Base-by-base conservation (phyloP, 805 yeast species). In the Hanseniaspora vineae region DNA sequence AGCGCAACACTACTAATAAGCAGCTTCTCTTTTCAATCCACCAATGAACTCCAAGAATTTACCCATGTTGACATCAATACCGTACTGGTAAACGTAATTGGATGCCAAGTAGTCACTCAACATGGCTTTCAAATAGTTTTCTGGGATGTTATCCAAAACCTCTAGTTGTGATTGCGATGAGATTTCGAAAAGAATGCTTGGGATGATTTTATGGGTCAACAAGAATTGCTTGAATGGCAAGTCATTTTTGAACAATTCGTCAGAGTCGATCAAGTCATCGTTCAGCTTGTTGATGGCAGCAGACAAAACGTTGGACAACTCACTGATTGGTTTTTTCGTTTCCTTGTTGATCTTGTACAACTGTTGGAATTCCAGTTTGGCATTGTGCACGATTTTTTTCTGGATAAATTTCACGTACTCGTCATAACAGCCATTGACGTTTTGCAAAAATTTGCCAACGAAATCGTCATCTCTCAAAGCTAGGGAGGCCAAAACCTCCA, bases 401-500 rank as follows among this genome's bases (percentile, higher is more conserved):
- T 90, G 97, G 31, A 86, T 96, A 58, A 83, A 81, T 55, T 73
- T 72, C 51, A 90, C 97, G 59, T 90, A 92, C n/a, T 71, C 70
- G 60, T 78, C 71, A 70, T 90, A 90, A 37, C 63, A 64, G 10
- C 72, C 69, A n/a, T 72, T 65, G 13, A 54, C 54, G n/a, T 72
- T 71, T 52, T 78, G 77, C 49, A 67, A 60, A 87, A 90, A 92
- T 61, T 84, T 69, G 48, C 75, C 66, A 58, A 81, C 75, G 71
- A 90, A 92, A 35, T 80, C 84, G 46, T 74, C 76, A 65, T 90
- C 98, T 58, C 81, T 88, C 60, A 92, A 82, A 2, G 96, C 82
- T 51, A 90, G 77, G 2, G 98, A 90, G 10, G 97, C 96, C 56
- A 90, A 75, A 12, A 90, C 98, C 67, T 90, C 98, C 57, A 86